Evolutionary conservation across 2,329 filamentous ascomycete genomes (phyloP).

Genomic region (Sarocladium brachiariae): DNA sequence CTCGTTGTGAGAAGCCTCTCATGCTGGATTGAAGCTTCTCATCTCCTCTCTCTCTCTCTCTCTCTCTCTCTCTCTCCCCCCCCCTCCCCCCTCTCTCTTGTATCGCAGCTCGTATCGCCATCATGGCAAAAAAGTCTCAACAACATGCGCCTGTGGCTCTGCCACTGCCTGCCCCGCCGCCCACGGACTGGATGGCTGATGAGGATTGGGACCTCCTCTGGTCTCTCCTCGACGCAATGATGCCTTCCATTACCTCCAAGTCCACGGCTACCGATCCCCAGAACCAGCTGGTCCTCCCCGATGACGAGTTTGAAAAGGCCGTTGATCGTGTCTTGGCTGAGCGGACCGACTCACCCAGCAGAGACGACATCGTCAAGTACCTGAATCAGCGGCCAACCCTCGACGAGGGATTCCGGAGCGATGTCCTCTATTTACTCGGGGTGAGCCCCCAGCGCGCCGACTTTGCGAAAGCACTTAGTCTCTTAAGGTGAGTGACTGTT

Average conservation of each 20-base stretch:
- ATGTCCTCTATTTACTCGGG: conserved; percentile 37
- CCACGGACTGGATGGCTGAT: conserved; percentile 33
- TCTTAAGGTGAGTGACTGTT: conserved; percentile 42
- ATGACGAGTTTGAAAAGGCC: conserved; percentile 41
- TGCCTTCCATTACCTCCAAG: conserved; percentile 50
- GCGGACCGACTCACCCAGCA: conserved; percentile 31
- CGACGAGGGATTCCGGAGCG: conserved; percentile 45
- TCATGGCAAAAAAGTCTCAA: not conserved
- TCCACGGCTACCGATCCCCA: conserved; percentile 21
- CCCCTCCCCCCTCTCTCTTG: not conserved
- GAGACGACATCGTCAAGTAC: conserved; percentile 42
- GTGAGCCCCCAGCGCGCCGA: conserved; percentile 27
- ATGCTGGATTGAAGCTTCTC: no score
- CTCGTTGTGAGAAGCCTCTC: no score
- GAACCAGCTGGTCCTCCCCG: conserved; percentile 37
- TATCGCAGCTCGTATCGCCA: not conserved
- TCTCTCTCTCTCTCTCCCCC: not conserved
- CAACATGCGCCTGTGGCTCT: conserved; percentile 13
- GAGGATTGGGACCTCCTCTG: conserved; percentile 48
- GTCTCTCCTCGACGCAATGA: conserved; percentile 48
- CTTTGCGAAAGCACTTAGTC: conserved; percentile 31
- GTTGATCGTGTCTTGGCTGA: conserved; percentile 31
- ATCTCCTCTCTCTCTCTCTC: no score
- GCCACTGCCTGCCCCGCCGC: conserved; percentile 21
- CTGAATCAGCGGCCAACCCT: conserved; percentile 45